Evolutionary conservation across 2,329 filamentous ascomycete genomes (phyloP), one percentile per base, ranked within the genome.

Genomic region (Xylaria sp.): DNA sequence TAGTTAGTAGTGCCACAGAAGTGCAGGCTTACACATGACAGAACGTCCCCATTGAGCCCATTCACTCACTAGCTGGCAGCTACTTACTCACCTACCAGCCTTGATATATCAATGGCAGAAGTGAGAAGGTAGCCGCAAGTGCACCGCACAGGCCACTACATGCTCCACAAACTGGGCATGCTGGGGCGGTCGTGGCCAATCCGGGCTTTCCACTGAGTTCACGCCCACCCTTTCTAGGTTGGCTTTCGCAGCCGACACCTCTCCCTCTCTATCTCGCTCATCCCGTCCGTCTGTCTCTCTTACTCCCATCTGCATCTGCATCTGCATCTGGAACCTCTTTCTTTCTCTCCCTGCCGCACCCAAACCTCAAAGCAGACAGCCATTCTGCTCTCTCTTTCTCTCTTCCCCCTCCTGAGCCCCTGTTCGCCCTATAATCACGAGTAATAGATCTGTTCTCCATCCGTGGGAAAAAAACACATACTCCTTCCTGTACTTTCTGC

Each of bases 181-280:
- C 43, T 60, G 34, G 62, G 48, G 32, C 46, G 18, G 58, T 23
- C 30, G 20, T 32, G 53, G 52, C 69, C 67, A 71, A 70, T 70
- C 65, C 39, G 8, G 36, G 56, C 57, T 3, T 45, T 63, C 66
- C 56, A 63, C 64, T 69, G 59, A 62, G 65, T 56, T 70, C 68
- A 68, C 68, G 32, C 70, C 68, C 68, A 63, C 66, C 60, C 58
- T 39, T 57, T 32, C 65, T 52, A 39, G 15, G 66, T 65, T 63
- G 67, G 63, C 57, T 67, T 61, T 72, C 65, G 69, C 69, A 71
- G 63, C 67, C 69, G 50, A 65, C 69, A 70, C 69, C 59, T 68
- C 67, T 61, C 66, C 52, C 65, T 67, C 69, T 69, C 52, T 57
- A 66, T 66, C 60, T 69, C 60, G 62, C 69, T 66, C 66, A 70